Evolutionary conservation across 192 early-diverging fungal species (phyloP), one percentile per base, ranked within the genome.

Genomic region (Mortierella claussenii): DNA sequence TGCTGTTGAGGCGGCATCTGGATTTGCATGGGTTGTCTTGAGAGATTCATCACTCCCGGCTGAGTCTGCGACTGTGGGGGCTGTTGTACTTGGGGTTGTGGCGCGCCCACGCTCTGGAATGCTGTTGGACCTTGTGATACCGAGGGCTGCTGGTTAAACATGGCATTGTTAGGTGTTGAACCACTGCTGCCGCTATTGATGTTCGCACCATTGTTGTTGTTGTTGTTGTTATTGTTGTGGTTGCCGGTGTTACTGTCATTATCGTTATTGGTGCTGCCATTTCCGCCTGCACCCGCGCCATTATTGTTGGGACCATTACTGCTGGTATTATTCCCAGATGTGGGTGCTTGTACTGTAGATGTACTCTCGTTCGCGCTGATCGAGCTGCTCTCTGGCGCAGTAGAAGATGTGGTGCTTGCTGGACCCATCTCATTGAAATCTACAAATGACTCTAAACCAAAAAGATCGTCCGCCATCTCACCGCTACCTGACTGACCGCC

Each of bases 381-480:
- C 6, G 59, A 15, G 51, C n/a, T 45, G 40, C 34, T 31, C 43
- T 67, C 68, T 6, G 50, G 0, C 13, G 30, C 42, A 18, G 52
- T 59, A 31, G 66, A 52, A 17, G 55, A 11, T 34, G 44, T 31
- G n/a, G 69, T 36, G 26, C 52, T 55, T 21, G 67, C 23, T 33
- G 69, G 30, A 4, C 61, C 62, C 47, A 51, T 47, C 4, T 76
- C 73, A 1, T 24, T 76, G 33, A 76, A 76, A 45, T 76, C 64
- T 4, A 76, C 73, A 40, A 76, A 75, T 9, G 71, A 76, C 1
- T 76, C 73, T 33, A 76, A 20, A 3, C 64, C 59, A 36, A 76
- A 76, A 26, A 76, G 58, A 44, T 76, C 73, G 10, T 76, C 73
- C 45, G 52, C 65, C 49, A 54, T 23, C 3, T 76, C 73, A 20